Evolutionary conservation across 768 basidiomycete genomes (phyloP).

Genomic region (Boletus pseudo-olivaceus): DNA sequence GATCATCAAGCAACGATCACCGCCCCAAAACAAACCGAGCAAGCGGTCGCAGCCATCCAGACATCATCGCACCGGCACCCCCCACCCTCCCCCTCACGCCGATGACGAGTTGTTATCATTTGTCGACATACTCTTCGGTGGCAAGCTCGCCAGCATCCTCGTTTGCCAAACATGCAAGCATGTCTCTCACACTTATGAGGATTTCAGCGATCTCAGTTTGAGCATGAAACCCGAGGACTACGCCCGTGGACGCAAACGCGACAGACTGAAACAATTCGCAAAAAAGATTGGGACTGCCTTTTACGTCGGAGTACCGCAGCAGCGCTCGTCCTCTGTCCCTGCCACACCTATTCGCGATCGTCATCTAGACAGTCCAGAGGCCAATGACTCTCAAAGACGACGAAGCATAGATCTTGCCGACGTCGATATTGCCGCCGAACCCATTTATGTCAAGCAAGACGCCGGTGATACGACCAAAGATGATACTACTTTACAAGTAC

Average conservation of each 20-base stretch:
- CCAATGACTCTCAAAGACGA: conserved; percentile 27
- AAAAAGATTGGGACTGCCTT: conserved; percentile 46
- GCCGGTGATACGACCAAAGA: not conserved
- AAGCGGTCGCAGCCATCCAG: conserved; percentile 11
- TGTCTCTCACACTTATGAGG: conserved; percentile 75
- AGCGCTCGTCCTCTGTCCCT: conserved; percentile 60
- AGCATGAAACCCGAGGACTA: conserved; percentile 85
- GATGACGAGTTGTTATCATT: conserved; percentile 64
- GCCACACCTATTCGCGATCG: conserved; percentile 34
- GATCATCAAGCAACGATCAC: conserved; percentile 70
- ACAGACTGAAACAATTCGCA: conserved; percentile 71
- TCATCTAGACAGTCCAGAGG: conserved; percentile 30
- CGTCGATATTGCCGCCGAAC: conserved; percentile 31
- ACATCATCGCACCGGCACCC: not conserved
- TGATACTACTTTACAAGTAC: not conserved
- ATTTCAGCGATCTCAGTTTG: conserved; percentile 91
- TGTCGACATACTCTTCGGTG: conserved; percentile 88
- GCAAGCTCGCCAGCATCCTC: conserved; percentile 83
- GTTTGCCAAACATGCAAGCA: conserved; percentile 94
- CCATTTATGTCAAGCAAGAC: conserved; percentile 1
- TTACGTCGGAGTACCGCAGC: conserved; percentile 30
- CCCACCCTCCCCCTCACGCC: conserved; percentile 12
- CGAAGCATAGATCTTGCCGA: conserved; percentile 32
- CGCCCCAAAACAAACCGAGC: conserved; percentile 42
- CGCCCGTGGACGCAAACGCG: conserved; percentile 66